Evolutionary conservation across 2,329 filamentous ascomycete genomes (phyloP), one percentile per base, ranked within the genome.

Genomic region (Sarocladium kiliense): DNA sequence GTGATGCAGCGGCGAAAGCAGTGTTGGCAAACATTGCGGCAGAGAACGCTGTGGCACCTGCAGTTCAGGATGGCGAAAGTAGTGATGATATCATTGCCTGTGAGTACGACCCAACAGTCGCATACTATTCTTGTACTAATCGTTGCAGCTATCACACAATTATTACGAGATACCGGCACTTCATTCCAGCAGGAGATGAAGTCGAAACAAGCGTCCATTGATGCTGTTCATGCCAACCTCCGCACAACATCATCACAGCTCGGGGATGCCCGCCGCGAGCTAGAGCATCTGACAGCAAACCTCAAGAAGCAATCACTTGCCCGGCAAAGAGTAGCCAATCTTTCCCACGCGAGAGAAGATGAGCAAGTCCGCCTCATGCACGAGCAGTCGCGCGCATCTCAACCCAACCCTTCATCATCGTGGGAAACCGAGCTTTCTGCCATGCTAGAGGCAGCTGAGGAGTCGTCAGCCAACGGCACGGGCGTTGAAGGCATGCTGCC

Each of bases 171-270:
- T 62, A 89, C 91, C 4, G 85, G 91, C 51, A 80, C 85, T 42
- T 85, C 90, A 44, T 93, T 97, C 67, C 87, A 89, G 55, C 78
- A 84, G 50, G 89, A 93, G 68, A 84, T 96, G 59, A 88, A 87
- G 62, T 79, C 87, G 44, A 96, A 96, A 67, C 92, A 97, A 72
- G 80, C 87, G 51, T 81, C 86, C 27, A 87, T 97, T 54, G 91
- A 97, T 66, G 79, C 85, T 16, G 84, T 95, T 34, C 93, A 97
- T 69, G 77, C 82, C 41, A 86, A 87, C 25, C 86, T 99, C 53
- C 87, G 91, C 50, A 87, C 89, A 56, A 86, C 90, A 1, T 94
- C 91, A 1, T 81, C 86, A 19, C 84, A 89, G 58, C 82, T 96
- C 30, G 86, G 87, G 60, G 87, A 91, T 55, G 87, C 92, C 55